Evolutionary conservation across 1,284 basidiomycete genomes (phyloP).

Genomic region (Rhizopogon parksii): DNA sequence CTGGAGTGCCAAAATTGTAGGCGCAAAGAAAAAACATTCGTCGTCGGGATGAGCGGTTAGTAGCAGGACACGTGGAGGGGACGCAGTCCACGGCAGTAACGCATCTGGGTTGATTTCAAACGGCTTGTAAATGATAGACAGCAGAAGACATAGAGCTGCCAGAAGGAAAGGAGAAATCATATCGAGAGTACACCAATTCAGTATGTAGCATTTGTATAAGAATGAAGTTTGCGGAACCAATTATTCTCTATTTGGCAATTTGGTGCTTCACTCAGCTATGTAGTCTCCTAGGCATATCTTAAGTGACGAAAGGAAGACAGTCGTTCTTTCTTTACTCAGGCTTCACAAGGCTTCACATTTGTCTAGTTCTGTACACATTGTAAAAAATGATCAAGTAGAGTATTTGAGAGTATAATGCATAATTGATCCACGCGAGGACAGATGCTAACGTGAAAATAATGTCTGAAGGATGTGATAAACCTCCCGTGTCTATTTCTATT

Average conservation of each 20-base stretch:
- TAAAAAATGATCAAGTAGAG: neutral
- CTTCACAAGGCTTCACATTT: too few species aligned
- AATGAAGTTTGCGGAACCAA: too few species aligned
- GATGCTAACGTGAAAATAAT: neutral
- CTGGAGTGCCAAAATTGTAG: conserved; percentile 58
- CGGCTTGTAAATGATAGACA: neutral
- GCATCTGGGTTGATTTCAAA: neutral
- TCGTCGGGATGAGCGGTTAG: conserved; percentile 90
- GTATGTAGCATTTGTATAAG: too few species aligned
- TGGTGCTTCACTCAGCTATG: too few species aligned
- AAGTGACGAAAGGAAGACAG: too few species aligned
- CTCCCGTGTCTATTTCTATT: neutral
- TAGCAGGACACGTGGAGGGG: conserved; percentile 42
- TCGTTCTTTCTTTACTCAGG: too few species aligned
- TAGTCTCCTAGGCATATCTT: too few species aligned
- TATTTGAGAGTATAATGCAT: neutral
- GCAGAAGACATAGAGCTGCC: neutral
- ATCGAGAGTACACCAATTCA: neutral
- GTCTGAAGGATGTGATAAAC: neutral
- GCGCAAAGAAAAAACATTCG: conserved; percentile 89
- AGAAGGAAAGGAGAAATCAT: neutral
- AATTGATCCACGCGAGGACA: neutral
- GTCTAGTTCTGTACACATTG: too few species aligned
- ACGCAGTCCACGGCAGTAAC: neutral
- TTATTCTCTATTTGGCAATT: neutral